Evolutionary conservation across 768 basidiomycete species (phyloP), one percentile per base, ranked within the genome.

Genomic region (Suillus weaverae): DNA sequence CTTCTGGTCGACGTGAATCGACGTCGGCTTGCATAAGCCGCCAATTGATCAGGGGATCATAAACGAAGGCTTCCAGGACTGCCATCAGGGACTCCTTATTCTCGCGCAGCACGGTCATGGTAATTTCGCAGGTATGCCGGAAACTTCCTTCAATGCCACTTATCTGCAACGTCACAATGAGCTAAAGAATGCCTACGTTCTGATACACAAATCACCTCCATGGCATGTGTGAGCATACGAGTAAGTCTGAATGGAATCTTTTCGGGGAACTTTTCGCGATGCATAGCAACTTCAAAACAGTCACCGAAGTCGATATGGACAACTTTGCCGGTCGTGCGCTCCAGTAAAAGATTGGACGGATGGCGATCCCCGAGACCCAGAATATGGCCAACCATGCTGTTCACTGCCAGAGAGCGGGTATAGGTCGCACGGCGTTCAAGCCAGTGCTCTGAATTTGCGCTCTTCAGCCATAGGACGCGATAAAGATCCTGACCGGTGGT

Each of bases 31-130:
- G 91, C 83, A 94, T 91, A 67, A 97, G 81, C 70, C 95, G 87
- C 95, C 96, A 99, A 72, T 95, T 97, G 81, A 99, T 96, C 63
- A 99, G 80, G 14, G 97, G 97, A 73, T 99, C 97, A 71, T 99
- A 98, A 10, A 99, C 96, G 74, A 99, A 99, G 8, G 97, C 97
- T 76, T 99, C 97, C 35, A 99, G 82, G 22, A 99, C 97, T 6
- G 97, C 97, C 93, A 99, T 95, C 65, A 99, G 81, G n/a, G 95
- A 97, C 76, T 99, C 97, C 78, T 95, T 95, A 80, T 99, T 99
- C 64, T 92, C 94, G 36, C 97, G 90, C 63, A 99, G 79, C 6
- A 99, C 97, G 62, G 87, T 85, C 97, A 99, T 99, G n/a, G 94
- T 93, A 64, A 95, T 95, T 72, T 97, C 95, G 82, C 95, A 98